These are phyloP conservation scores for Brasenia schreberi DNA, from an alignment of 164 flowering plant genomes.

Conservation along the genomic window DNA sequence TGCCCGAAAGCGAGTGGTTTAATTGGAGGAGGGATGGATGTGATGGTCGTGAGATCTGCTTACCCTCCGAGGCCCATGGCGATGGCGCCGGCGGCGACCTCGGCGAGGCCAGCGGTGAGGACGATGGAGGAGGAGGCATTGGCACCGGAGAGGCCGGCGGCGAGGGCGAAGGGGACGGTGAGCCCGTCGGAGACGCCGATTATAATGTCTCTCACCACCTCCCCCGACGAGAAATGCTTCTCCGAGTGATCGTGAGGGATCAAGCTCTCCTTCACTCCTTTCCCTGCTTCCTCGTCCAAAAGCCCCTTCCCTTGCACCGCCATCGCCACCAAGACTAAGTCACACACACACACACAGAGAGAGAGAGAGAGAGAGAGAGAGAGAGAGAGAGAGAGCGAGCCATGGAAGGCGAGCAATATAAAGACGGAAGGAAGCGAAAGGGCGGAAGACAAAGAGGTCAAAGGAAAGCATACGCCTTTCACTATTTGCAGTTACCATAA, in stretches of 20 bases:
- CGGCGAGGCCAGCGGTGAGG: conserved; percentile 95
- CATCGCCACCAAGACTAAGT: background rate
- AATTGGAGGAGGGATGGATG: background rate
- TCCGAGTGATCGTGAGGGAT: conserved; percentile 41
- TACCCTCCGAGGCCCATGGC: conserved; percentile 98
- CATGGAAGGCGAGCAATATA: background rate
- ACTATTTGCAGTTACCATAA: too few relatives aligned
- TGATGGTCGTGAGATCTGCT: background rate
- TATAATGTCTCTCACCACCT: conserved; percentile 80
- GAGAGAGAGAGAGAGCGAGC: conserved; percentile 1
- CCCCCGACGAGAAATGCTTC: conserved; percentile 83
- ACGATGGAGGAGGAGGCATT: conserved; percentile 64
- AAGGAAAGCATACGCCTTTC: too few relatives aligned
- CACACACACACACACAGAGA: background rate
- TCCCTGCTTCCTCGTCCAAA: background rate
- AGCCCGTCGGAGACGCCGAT: conserved; percentile 95
- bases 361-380: background rate
- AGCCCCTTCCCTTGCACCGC: background rate
- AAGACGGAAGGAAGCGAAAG: background rate
- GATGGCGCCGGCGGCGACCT: conserved; percentile 93
- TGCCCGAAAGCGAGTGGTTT: background rate
- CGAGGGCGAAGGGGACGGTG: conserved; percentile 91
- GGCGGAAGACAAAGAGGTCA: background rate
- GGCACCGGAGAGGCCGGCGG: conserved; percentile 88
- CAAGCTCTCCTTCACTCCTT: background rate